phyloP scores from a whole-genome alignment of 805 yeast species.

The Yarrowia alimentaria region DNA sequence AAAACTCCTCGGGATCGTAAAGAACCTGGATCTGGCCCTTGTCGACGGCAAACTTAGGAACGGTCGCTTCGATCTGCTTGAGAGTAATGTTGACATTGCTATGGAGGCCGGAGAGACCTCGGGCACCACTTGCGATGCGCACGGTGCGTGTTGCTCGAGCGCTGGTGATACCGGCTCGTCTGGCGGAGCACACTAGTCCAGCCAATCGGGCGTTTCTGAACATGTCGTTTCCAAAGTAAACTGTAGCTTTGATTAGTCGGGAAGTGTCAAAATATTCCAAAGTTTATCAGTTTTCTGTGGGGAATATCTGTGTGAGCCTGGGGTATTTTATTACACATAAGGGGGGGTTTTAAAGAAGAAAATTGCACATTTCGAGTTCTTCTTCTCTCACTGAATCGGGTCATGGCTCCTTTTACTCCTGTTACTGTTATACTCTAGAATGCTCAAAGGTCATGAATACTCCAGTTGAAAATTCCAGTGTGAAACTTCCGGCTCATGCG shows the following conservation, averaged over 20 bases:
- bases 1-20: slow-evolving; percentile 69
- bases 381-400: too few relatives aligned
- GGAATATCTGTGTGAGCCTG: too few relatives aligned
- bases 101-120: slow-evolving; percentile 28
- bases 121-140: slow-evolving; percentile 7
- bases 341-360: too few relatives aligned
- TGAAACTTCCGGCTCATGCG: too few relatives aligned
- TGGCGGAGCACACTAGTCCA: slow-evolving; percentile 8
- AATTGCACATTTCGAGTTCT: too few relatives aligned
- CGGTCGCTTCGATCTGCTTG: slow-evolving; percentile 55
- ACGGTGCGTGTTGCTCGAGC: slow-evolving; percentile 1
- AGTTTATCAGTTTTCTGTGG: not conserved
- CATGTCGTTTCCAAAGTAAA: not conserved
- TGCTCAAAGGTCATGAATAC: too few relatives aligned
- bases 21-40: slow-evolving; percentile 60
- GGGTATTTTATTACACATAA: too few relatives aligned
- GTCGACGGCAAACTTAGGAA: slow-evolving; percentile 64
- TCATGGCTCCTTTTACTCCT: too few relatives aligned
- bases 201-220: slow-evolving; percentile 18
- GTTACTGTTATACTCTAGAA: too few relatives aligned
- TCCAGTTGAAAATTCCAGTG: too few relatives aligned
- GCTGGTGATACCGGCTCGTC: slow-evolving; percentile 7
- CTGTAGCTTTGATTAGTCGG: not conserved
- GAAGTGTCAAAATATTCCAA: not conserved
- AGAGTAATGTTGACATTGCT: slow-evolving; percentile 33